Evolutionary conservation across 345 rosid species (phyloP), one percentile per base, ranked within the genome.

Genomic region (Gynandropsis gynandra): DNA sequence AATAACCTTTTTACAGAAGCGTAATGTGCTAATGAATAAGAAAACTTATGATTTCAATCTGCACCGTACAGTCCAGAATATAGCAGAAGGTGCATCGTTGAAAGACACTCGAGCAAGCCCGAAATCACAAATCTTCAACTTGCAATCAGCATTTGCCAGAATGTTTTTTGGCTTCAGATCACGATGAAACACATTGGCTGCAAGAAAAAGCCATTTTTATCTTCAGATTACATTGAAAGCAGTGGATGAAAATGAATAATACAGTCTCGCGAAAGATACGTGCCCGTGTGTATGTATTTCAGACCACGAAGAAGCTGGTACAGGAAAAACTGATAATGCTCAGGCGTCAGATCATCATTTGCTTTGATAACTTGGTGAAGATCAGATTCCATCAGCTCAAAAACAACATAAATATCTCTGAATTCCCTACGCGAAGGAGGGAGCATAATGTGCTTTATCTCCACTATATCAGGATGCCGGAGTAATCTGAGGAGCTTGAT

Each of bases 121-220:
- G 75, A 93, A 92, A 77, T 93, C 97, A 20, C 95, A 93, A 63
- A 93, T 93, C 81, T 93, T 93, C 77, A 93, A 34, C 69, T 93
- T 93, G 82, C 97, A 88, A 63, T 85, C 97, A 65, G 97, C 94
- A 75, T 88, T 93, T 4, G 99, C 95, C 69, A 93, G 89, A 53
- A 93, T 93, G 60, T 93, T 93, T 76, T 92, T 88, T 1, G 99
- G 99, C 75, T 93, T 93, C 49, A 93, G 75, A 85, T 93, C 97
- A 64, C 99, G 81, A 66, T 88, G 99, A 59, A 93, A 93, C 38
- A 93, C 94, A 75, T 88, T 88, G 32, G 94, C 95, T 88, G 81
- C 77, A 75, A 47, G 37, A 62, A 44, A 58, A 33, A 4, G 0
- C 7, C 10, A n/a, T n/a, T 15, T 59, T 20, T 49, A 53, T 51